Base-by-base conservation (phyloP, 2,329 filamentous ascomycete genomes). In the Daldinia eschscholtzii region DNA sequence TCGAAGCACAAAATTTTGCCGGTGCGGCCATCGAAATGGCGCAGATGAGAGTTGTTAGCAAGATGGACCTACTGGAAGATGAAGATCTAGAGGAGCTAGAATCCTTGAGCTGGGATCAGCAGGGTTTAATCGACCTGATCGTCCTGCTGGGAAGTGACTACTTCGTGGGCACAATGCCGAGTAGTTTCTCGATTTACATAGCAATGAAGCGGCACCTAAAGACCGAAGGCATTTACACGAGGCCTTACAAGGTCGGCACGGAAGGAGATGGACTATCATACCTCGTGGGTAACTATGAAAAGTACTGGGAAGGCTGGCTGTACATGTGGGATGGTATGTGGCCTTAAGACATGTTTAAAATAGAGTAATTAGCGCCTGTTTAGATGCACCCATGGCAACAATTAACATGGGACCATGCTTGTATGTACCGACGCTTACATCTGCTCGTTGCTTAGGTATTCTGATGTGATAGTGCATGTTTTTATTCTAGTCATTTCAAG, bases 241-340 rank as follows among this genome's bases (percentile, higher is more conserved):
- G 82, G 57, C 82, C 81, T 1, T 85, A 82, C 79, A 82, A 76
- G 71, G 75, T 80, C n/a, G 81, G 80, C 10, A 79, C 78, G 2
- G 80, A 81, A 2, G 81, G 81, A 1, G 83, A 85, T 61, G 79
- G 79, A 0, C 74, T 79, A 30, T 83, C 81, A 23, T 82, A 81
- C 70, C 75, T 85, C 10, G 78, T 83, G 18, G 83, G 83, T 0
- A 79, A 79, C 23, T 84, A 83, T 48, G 79, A 82, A 4, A 79
- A 77, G 50, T 85, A 84, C 74, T 85, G 80, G 80, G 80, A 81
- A 12, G 82, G 83, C 66, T 85, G 83, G 83, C 77, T 84, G 64
- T 85, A 83, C 69, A 83, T 85, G 79, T 83, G 78, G 72, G 81
- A 83, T 60, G 80, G 81, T 4, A 75, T 83, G 72, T 83, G 81